Evolutionary conservation across 2,329 filamentous ascomycete species (phyloP).

Genomic region (Colletotrichum sp.): DNA sequence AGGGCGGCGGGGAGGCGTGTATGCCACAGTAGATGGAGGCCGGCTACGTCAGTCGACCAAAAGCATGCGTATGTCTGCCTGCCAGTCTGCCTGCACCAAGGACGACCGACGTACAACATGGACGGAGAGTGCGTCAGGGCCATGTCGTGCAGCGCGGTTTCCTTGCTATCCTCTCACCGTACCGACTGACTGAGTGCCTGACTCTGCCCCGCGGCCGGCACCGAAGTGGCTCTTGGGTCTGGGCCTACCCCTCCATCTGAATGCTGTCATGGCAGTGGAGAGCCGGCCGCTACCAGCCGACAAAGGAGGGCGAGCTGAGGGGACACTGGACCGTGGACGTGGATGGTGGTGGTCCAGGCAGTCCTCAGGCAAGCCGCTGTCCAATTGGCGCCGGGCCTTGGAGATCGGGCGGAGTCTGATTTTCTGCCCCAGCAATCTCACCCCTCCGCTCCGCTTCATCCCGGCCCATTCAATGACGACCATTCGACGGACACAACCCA

Average conservation of each 20-base stretch:
- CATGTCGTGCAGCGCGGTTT: slow-evolving; percentile 17
- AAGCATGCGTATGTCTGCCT: not conserved
- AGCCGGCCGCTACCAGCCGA: slow-evolving; percentile 5
- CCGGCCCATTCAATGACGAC: not conserved
- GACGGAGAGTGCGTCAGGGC: not conserved
- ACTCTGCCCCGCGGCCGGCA: not conserved
- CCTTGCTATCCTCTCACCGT: not conserved
- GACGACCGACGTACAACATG: not conserved
- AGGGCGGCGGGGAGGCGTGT: not conserved
- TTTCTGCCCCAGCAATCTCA: not conserved
- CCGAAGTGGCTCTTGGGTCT: not conserved
- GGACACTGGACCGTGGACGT: not conserved
- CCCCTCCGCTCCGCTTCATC: not conserved
- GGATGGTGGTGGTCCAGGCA: not conserved
- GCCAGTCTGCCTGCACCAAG: slow-evolving; percentile 6
- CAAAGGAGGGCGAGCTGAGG: not conserved
- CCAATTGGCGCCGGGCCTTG: not conserved
- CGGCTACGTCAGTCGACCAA: slow-evolving; percentile 9
- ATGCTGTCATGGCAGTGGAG: slow-evolving; percentile 1
- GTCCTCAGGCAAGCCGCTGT: not conserved
- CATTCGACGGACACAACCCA: not conserved
- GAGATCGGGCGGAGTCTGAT: slow-evolving; percentile 5
- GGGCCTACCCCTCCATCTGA: not conserved
- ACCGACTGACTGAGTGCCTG: not conserved
- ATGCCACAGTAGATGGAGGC: not conserved